These are phyloP conservation scores for Plantago coronopus DNA, from an alignment of 305 asterid genomes.

Conservation along the genomic window DNA sequence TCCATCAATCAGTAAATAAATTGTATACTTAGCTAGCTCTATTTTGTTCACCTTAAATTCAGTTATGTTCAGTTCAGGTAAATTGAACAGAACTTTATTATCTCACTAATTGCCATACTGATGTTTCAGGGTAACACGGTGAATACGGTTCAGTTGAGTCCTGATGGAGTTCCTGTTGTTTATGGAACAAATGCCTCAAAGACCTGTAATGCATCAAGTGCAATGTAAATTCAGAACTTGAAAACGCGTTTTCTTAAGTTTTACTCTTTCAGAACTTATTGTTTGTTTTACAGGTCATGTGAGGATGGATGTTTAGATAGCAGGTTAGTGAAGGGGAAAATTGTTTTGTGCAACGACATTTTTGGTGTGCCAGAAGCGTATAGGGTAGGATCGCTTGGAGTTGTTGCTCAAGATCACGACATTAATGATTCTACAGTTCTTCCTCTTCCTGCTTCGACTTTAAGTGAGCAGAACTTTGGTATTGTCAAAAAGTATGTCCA, in stretches of 20 bases:
- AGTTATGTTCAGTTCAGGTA: no score
- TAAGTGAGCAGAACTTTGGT: constrained; percentile 10
- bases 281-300: constrained; percentile 23
- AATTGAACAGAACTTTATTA: no score
- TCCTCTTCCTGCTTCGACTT: constrained; percentile 27
- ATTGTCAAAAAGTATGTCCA: constrained; percentile 21
- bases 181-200: constrained; percentile 24
- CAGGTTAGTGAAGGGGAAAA: constrained; percentile 35
- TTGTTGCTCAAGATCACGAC: background rate
- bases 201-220: background rate
- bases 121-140: constrained; percentile 36
- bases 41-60: no score
- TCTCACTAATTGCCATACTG: no score
- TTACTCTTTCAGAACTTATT: no score
- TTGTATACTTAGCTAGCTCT: no score
- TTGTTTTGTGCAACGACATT: constrained; percentile 22
- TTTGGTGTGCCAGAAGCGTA: constrained; percentile 3
- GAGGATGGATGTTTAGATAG: background rate
- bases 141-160: constrained; percentile 24
- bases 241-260: no score
- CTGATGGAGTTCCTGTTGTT: constrained; percentile 19
- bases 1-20: background rate
- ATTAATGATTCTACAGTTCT: constrained; percentile 19
- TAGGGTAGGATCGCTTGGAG: constrained; percentile 29
- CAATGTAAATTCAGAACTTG: background rate